Percentiles rank a stretch among this genome's conserved stretches.
Conservation (phyloP, 345 rosid species). For the Gossypium bickii region DNA sequence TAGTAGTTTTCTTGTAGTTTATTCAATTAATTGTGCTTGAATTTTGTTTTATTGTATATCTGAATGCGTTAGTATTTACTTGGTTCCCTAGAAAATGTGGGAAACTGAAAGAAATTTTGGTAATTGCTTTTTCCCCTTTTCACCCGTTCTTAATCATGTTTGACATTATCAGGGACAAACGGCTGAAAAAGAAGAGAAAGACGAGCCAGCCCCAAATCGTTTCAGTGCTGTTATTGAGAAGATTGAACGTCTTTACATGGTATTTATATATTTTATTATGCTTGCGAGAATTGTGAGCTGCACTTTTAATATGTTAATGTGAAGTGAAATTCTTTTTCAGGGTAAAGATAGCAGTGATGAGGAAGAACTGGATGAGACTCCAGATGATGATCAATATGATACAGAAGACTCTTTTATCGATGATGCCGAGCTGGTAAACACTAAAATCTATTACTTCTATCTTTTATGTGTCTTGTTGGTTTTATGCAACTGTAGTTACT, state of each 20-base stretch:
- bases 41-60: background rate
- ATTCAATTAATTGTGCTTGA: background rate
- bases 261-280: slow-evolving; percentile 18
- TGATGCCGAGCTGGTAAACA: slow-evolving; percentile 84
- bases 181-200: slow-evolving; percentile 44
- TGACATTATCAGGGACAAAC: slow-evolving; percentile 43
- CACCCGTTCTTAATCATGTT: slow-evolving; percentile 14
- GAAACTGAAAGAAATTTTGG: slow-evolving; percentile 6
- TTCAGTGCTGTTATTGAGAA: slow-evolving; percentile 88
- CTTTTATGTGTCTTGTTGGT: slow-evolving; percentile 1
- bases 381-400: slow-evolving; percentile 93
- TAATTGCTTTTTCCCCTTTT: background rate
- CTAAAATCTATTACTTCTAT: slow-evolving; percentile 3
- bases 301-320: slow-evolving; percentile 17
- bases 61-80: background rate
- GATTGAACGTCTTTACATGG: slow-evolving; percentile 96
- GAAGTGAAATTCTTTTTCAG: slow-evolving; percentile 35
- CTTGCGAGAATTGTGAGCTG: background rate
- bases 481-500: background rate
- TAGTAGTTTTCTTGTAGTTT: background rate
- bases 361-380: slow-evolving; percentile 73
- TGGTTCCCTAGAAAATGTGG: background rate
- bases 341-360: slow-evolving; percentile 95
- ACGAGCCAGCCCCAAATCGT: slow-evolving; percentile 63
- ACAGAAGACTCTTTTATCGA: slow-evolving; percentile 97